Percentiles rank a stretch among this genome's conserved stretches.
Evolutionary conservation across 1,284 basidiomycete species (phyloP).

Genomic region (Puccinia horiana): DNA sequence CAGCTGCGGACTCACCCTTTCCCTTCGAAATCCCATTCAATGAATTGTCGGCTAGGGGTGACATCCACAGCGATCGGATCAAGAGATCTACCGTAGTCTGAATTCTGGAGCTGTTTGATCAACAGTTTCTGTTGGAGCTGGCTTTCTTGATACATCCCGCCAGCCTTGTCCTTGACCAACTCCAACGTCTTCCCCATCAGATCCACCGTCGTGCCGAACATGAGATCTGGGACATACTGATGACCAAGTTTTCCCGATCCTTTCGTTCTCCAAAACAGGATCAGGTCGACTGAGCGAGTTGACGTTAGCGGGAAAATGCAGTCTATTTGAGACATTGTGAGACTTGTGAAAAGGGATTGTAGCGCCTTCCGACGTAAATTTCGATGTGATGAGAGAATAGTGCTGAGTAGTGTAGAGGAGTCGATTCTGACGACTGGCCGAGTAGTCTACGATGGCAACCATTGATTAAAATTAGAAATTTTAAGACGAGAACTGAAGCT

Average conservation of each 20-base stretch:
- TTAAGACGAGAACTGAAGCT: not conserved
- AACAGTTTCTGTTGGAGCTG: conserved; percentile 70
- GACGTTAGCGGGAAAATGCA: conserved; percentile 77
- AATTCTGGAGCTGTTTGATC: conserved; percentile 67
- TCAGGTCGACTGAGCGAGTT: conserved; percentile 70
- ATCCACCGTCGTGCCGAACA: conserved; percentile 69
- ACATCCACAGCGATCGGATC: conserved; percentile 68
- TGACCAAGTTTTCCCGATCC: conserved; percentile 66
- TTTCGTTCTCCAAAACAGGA: conserved; percentile 73
- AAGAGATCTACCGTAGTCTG: conserved; percentile 75
- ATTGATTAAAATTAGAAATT: not conserved
- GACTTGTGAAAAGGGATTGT: conserved; percentile 65
- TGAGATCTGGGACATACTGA: conserved; percentile 66
- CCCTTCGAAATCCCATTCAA: conserved; percentile 39
- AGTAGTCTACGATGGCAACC: not conserved
- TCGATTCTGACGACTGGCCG: conserved; percentile 52
- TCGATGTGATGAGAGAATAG: conserved; percentile 63
- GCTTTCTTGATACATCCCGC: conserved; percentile 84
- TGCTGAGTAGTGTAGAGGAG: conserved; percentile 57
- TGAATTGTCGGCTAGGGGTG: conserved; percentile 43
- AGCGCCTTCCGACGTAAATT: conserved; percentile 60
- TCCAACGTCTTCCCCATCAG: conserved; percentile 65
- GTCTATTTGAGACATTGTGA: conserved; percentile 64
- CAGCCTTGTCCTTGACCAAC: conserved; percentile 68
- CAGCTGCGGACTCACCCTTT: conserved; percentile 9